A percentile compares a stretch with the other conserved stretches of the same genome.
Evolutionary conservation across 805 yeast genomes (phyloP).

Genomic region (Candida germanica): DNA sequence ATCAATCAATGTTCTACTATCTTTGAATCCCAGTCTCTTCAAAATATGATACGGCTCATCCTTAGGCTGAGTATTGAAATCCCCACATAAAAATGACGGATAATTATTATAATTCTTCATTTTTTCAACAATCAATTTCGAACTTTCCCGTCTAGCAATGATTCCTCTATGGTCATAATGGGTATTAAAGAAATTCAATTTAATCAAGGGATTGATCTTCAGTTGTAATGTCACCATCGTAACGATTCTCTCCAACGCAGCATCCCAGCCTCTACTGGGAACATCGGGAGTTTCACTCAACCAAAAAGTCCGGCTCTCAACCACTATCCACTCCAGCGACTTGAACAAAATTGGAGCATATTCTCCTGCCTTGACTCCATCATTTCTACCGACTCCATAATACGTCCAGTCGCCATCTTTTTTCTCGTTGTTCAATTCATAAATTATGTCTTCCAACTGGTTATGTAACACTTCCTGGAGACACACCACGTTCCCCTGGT

Average conservation of each 20-base stretch:
- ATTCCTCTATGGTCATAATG: conserved; percentile 42
- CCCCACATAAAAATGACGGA: conserved; percentile 42
- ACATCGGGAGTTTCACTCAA: conserved; percentile 44
- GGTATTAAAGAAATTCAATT: conserved; percentile 37
- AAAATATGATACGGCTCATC: conserved; percentile 42
- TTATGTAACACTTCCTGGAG: conserved; percentile 39
- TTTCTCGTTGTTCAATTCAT: conserved; percentile 19
- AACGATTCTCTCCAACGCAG: conserved; percentile 39
- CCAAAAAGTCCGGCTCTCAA: conserved; percentile 36
- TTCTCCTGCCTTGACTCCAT: conserved; percentile 30
- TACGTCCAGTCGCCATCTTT: conserved; percentile 29
- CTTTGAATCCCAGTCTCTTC: conserved; percentile 25
- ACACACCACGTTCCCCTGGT: conserved; percentile 34
- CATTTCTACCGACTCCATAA: conserved; percentile 36
- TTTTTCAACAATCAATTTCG: conserved; percentile 32
- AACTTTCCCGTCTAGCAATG: conserved; percentile 33
- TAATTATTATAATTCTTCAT: conserved; percentile 28
- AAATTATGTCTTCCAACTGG: conserved; percentile 37
- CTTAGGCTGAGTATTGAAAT: conserved; percentile 40
- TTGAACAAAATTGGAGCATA: conserved; percentile 37
- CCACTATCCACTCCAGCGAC: conserved; percentile 26
- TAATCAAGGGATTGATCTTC: conserved; percentile 24
- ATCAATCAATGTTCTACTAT: conserved; percentile 30
- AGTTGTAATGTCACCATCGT: conserved; percentile 34
- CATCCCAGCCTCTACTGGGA: conserved; percentile 44